A percentile compares a stretch with the other conserved stretches of the same genome.
These are phyloP conservation scores for Delonix regia DNA, from an alignment of 306 rosid species.

Conservation along the genomic window DNA sequence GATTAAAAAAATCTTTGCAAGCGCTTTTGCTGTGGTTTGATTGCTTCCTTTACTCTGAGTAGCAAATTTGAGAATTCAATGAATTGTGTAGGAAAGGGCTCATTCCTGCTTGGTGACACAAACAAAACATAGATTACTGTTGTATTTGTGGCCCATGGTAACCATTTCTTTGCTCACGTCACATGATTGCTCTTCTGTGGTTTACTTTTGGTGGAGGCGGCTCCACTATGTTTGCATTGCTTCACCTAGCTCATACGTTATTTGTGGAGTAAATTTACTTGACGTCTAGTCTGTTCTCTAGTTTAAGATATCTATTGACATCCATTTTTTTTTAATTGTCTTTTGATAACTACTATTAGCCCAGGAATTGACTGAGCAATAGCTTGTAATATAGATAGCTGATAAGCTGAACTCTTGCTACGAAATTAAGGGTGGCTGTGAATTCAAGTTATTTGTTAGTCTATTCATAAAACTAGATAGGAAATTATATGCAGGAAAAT, in stretches of 20 bases:
- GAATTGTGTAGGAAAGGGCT: conserved; percentile 33
- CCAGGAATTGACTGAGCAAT: background rate
- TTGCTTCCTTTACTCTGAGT: conserved; percentile 35
- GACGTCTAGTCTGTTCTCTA: background rate
- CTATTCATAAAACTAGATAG: too few relatives aligned
- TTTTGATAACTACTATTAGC: background rate
- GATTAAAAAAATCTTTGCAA: conserved; percentile 40
- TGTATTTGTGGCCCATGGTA: conserved; percentile 57
- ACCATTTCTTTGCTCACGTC: conserved; percentile 23
- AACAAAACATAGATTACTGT: conserved; percentile 34
- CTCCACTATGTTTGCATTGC: background rate
- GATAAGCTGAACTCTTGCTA: background rate
- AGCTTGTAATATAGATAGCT: background rate
- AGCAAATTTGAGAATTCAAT: conserved; percentile 34
- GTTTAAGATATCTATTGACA: background rate
- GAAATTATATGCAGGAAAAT: background rate
- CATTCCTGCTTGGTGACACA: conserved; percentile 37
- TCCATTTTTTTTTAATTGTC: background rate
- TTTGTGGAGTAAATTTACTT: background rate
- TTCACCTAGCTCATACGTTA: background rate
- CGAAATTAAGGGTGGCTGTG: background rate
- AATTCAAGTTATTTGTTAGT: background rate
- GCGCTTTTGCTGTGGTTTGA: conserved; percentile 27
- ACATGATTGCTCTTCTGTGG: background rate
- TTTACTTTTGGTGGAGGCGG: background rate